These are phyloP conservation scores for Pestalotiopsis sp. DNA, from an alignment of 2,329 filamentous ascomycete species.

Conservation along the genomic window DNA sequence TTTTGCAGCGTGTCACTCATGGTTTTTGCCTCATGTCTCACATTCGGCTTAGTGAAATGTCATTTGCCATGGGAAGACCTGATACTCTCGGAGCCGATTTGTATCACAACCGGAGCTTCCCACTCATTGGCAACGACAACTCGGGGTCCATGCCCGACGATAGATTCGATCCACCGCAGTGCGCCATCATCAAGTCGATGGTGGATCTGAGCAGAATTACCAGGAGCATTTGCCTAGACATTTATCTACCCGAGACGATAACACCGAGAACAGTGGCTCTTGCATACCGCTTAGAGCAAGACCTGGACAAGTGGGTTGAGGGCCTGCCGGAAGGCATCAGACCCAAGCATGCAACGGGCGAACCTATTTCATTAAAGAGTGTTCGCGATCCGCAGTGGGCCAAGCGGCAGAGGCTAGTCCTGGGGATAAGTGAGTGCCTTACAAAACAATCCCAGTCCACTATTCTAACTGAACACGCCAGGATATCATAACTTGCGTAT, in stretches of 20 bases:
- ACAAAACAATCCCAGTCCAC: neutral
- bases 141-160: neutral
- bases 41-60: constrained; percentile 41
- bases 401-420: constrained; percentile 28
- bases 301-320: constrained; percentile 25
- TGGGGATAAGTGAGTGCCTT: constrained; percentile 17
- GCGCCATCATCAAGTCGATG: constrained; percentile 29
- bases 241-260: constrained; percentile 25
- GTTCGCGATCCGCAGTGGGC: constrained; percentile 27
- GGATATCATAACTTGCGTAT: constrained; percentile 29
- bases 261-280: constrained; percentile 21
- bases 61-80: constrained; percentile 49
- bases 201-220: constrained; percentile 30
- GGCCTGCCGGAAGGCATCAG: constrained; percentile 24
- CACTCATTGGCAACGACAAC: constrained; percentile 18
- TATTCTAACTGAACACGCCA: neutral
- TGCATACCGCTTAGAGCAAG: constrained; percentile 25
- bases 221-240: constrained; percentile 24
- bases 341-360: constrained; percentile 15
- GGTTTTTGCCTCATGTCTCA: neutral
- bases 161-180: constrained; percentile 25
- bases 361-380: constrained; percentile 19
- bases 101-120: constrained; percentile 46
- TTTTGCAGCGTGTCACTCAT: neutral
- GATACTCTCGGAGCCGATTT: constrained; percentile 50